Evolutionary conservation across 139 green algal species (phyloP).

Genomic region (Medakamo hakoo): DNA sequence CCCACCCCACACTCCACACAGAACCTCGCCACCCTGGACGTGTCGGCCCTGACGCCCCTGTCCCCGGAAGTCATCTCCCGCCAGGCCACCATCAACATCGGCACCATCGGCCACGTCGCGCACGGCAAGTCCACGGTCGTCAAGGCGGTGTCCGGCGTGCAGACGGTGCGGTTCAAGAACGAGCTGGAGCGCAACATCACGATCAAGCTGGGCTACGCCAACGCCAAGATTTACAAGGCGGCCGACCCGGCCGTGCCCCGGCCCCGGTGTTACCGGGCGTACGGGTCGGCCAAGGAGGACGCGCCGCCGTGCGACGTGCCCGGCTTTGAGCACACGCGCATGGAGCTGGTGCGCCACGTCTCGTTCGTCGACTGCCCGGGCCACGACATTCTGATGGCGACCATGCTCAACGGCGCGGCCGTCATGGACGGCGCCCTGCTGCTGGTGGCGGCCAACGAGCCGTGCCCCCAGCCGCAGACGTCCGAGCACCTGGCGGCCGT

Average conservation of each 20-base stretch:
- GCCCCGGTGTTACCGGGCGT: constrained; percentile 71
- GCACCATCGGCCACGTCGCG: constrained; percentile 97
- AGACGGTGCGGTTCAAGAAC: constrained; percentile 99
- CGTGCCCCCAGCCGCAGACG: constrained; percentile 95
- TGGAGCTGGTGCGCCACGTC: constrained; percentile 91
- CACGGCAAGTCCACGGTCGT: constrained; percentile 99
- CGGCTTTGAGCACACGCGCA: constrained; percentile 58
- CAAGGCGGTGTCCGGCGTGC: constrained; percentile 97
- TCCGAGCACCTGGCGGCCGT: constrained; percentile 92
- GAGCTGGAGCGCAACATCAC: constrained; percentile 99
- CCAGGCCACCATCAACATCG: constrained; percentile 99
- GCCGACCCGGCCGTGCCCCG: constrained; percentile 54
- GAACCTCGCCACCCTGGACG: constrained; percentile 75
- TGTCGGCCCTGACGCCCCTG: constrained; percentile 73
- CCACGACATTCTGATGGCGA: constrained; percentile 99
- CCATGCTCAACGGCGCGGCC: constrained; percentile 98
- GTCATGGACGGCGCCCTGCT: constrained; percentile 99
- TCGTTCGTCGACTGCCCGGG: constrained; percentile 98
- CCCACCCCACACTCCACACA: constrained; percentile 19
- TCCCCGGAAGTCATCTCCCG: constrained; percentile 94
- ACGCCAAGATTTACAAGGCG: constrained; percentile 94
- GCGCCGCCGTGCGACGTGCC: constrained; percentile 51
- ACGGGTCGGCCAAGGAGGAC: constrained; percentile 82
- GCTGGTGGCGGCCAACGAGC: constrained; percentile 96
- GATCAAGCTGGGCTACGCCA: constrained; percentile 98